Percentiles rank a stretch among this genome's conserved stretches.
phyloP scores from a whole-genome alignment of 2,329 filamentous ascomycete genomes.

The Verticillium alfalfae region DNA sequence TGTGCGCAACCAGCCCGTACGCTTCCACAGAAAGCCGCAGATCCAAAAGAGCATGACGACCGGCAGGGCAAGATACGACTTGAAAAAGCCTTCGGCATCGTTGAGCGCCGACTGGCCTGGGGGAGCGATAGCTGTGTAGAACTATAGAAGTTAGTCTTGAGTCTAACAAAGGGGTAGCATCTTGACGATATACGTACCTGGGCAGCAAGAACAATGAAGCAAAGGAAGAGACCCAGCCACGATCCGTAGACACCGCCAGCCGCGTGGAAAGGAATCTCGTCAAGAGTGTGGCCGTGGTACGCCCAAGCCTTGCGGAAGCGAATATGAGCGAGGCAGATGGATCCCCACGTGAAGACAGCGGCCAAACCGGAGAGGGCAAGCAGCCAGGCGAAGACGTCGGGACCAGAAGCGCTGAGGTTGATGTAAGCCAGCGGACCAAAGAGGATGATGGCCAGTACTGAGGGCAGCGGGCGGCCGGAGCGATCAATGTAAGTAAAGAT shows the following conservation, averaged over 20 bases:
- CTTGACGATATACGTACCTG: slow-evolving; percentile 26
- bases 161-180: neutral
- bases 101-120: slow-evolving; percentile 13
- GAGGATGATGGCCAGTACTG: slow-evolving; percentile 39
- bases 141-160: slow-evolving; percentile 12
- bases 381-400: slow-evolving; percentile 59
- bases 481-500: slow-evolving; percentile 53
- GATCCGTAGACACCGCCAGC: slow-evolving; percentile 58
- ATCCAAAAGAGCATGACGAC: slow-evolving; percentile 10
- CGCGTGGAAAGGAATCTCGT: slow-evolving; percentile 63
- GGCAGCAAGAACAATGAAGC: slow-evolving; percentile 49
- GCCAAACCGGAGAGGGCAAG: slow-evolving; percentile 59
- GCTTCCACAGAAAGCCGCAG: slow-evolving; percentile 11
- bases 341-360: slow-evolving; percentile 64
- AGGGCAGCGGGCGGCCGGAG: slow-evolving; percentile 47
- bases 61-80: slow-evolving; percentile 9
- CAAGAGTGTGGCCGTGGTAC: slow-evolving; percentile 53
- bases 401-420: slow-evolving; percentile 35
- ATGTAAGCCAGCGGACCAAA: slow-evolving; percentile 48
- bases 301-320: slow-evolving; percentile 63
- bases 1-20: slow-evolving; percentile 11
- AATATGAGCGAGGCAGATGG: slow-evolving; percentile 63
- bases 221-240: slow-evolving; percentile 55
- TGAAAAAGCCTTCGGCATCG: slow-evolving; percentile 9
- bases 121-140: slow-evolving; percentile 37